These are phyloP conservation scores for Diddensiella caesifluorescens DNA, from an alignment of 805 yeast species.

Conservation along the genomic window DNA sequence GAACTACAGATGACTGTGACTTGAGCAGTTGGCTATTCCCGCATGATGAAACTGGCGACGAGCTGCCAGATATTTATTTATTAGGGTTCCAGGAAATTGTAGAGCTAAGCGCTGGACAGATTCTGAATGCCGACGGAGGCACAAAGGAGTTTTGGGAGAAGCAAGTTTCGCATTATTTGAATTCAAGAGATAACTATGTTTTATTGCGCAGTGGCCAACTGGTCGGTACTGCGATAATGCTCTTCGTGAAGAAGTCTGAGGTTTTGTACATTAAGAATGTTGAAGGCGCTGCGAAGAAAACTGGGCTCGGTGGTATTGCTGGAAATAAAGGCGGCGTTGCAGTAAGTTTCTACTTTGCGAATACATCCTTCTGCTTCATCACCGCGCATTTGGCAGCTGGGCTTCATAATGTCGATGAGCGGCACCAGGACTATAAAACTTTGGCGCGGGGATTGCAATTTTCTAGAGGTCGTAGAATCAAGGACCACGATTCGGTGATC, in stretches of 20 bases:
- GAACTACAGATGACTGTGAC: conserved; percentile 54
- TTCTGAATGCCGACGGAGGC: conserved; percentile 77
- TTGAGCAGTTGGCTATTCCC: conserved; percentile 82
- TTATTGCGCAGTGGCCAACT: conserved; percentile 79
- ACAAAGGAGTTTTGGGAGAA: conserved; percentile 76
- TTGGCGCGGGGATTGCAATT: conserved; percentile 73
- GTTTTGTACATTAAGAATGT: conserved; percentile 66
- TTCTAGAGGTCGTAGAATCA: conserved; percentile 66
- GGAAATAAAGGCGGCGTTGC: conserved; percentile 98
- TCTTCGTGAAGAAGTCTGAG: conserved; percentile 62
- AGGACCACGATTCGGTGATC: conserved; percentile 78
- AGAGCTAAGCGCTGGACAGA: conserved; percentile 87
- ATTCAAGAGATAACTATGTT: conserved; percentile 52
- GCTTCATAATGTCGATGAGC: conserved; percentile 67
- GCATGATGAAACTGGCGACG: conserved; percentile 22
- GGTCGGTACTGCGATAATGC: conserved; percentile 78
- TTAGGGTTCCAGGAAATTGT: conserved; percentile 92
- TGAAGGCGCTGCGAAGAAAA: conserved; percentile 90
- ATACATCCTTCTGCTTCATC: conserved; percentile 74
- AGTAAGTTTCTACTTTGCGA: conserved; percentile 76
- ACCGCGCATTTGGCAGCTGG: conserved; percentile 97
- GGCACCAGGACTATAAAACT: conserved; percentile 77
- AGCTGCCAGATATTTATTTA: conserved; percentile 68
- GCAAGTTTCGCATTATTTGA: conserved; percentile 56
- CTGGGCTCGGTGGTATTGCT: conserved; percentile 94